Base-by-base conservation (phyloP, 495 filamentous ascomycete species). In the Xylaria acuta region DNA sequence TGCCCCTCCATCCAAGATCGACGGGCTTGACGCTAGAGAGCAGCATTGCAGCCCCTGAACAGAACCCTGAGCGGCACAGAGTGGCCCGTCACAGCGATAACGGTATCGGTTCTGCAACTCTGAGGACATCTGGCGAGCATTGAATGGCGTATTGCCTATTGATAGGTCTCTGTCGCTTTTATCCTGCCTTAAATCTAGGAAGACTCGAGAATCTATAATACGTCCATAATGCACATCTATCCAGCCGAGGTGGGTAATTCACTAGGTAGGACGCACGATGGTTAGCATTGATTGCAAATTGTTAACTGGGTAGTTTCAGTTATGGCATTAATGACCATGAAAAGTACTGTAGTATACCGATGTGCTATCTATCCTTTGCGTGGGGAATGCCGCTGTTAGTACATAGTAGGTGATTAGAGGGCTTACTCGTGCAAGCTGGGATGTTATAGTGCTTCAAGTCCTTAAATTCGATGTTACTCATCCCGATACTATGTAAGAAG, bases 1-100 rank as follows among this genome's bases (percentile, higher is more conserved):
- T 60, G 67, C 54, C 49, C 53, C 67, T 62, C 67, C 36, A 58
- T 69, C 20, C 36, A 49, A 38, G 67, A 69, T 62, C 67, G 67
- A 54, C 67, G 18, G 32, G 18, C 49, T 59, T 14, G 53, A 38
- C 53, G 56, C 54, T 69, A 69, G 9, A 53, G 47, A 27, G 25
- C 32, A 27, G 49, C 47, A 66, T n/a, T 6, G 45, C 64, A 38
- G 64, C 43, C 63, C 63, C 63, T 47, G 41, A 53, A n/a, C n/a
- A n/a, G n/a, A n/a, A n/a, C 43, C 40, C 40, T 43, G 40, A 14
- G 25, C 51, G 11, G 51, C 25, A 27, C 30, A 54, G 14, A 54
- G 22, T 54, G 20, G 36, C 36, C 60, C 18, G 9, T 30, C 58
- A 38, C 58, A 22, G 58, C 58, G 58, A 60, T 60, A 60, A 60